Evolutionary conservation across 2,329 filamentous ascomycete genomes (phyloP).

Genomic region (Verticillium zaregamsianum): DNA sequence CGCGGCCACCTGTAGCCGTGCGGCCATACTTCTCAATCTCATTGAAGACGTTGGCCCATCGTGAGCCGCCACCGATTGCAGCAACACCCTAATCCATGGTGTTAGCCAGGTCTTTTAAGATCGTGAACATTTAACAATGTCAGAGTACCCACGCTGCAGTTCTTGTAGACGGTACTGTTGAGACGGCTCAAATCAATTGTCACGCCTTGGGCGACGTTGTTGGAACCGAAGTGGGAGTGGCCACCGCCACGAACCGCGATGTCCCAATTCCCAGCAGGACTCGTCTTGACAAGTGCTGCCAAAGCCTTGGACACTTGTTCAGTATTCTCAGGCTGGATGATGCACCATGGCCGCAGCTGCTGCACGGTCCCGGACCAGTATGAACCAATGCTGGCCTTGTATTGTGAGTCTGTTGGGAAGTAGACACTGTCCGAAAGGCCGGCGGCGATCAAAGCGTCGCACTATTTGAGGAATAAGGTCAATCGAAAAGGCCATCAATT

Average conservation of each 20-base stretch:
- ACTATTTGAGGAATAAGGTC: constrained; percentile 2
- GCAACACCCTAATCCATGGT: background rate
- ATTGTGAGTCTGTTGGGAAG: constrained; percentile 4
- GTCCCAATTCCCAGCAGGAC: constrained; percentile 12
- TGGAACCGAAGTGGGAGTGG: constrained; percentile 37
- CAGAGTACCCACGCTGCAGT: background rate
- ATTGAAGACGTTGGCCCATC: constrained; percentile 2
- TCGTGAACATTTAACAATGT: too few relatives aligned
- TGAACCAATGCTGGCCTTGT: background rate
- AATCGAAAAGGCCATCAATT: background rate
- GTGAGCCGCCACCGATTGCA: constrained; percentile 3
- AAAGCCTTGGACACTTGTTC: constrained; percentile 18
- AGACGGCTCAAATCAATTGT: constrained; percentile 32
- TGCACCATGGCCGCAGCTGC: constrained; percentile 19
- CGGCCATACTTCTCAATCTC: constrained; percentile 1
- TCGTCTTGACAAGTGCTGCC: constrained; percentile 10
- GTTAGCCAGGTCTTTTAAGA: background rate
- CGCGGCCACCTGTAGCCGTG: constrained; percentile 2
- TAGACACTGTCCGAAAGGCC: constrained; percentile 5
- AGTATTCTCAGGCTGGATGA: constrained; percentile 18
- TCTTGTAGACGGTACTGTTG: constrained; percentile 16
- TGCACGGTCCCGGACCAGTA: constrained; percentile 19
- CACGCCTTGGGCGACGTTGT: constrained; percentile 34
- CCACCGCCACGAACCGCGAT: constrained; percentile 37
- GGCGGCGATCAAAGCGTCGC: constrained; percentile 8